Conservation (phyloP, 441 rosid genomes). For the Cnidoscolus chayamansa region DNA sequence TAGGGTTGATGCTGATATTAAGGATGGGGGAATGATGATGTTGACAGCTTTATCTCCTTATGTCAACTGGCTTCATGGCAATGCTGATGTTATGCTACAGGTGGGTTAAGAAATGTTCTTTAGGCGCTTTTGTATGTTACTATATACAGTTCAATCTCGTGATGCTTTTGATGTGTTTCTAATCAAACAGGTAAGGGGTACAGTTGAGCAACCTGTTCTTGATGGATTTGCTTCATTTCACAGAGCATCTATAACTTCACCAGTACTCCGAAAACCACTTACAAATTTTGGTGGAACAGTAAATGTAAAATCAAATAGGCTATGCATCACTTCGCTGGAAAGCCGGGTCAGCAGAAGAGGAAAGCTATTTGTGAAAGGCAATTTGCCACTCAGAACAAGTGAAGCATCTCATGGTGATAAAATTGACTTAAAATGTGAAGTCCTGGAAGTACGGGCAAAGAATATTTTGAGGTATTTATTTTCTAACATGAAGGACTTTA, state of each 20-base stretch:
- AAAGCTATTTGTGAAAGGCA: constrained; percentile 81
- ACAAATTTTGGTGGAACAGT: constrained; percentile 94
- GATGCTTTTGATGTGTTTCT: constrained; percentile 24
- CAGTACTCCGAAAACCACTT: constrained; percentile 82
- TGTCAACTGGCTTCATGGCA: constrained; percentile 94
- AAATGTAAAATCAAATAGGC: constrained; percentile 84
- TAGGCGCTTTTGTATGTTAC: background rate
- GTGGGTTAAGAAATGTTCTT: constrained; percentile 33
- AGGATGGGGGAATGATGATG: constrained; percentile 99
- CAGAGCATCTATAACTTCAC: constrained; percentile 89
- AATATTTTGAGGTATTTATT: constrained; percentile 68
- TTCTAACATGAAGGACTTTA: constrained; percentile 14
- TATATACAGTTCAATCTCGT: constrained; percentile 14
- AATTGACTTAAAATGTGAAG: constrained; percentile 96
- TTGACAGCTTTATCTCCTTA: constrained; percentile 94
- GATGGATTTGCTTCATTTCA: constrained; percentile 96
- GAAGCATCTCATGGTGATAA: constrained; percentile 76
- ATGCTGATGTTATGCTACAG: constrained; percentile 95
- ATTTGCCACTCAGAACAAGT: constrained; percentile 79
- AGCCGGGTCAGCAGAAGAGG: constrained; percentile 95
- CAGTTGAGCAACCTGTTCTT: constrained; percentile 90
- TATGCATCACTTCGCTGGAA: constrained; percentile 76
- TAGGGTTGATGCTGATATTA: constrained; percentile 90
- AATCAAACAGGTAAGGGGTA: constrained; percentile 86
- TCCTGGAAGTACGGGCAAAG: constrained; percentile 91